Evolutionary conservation across 2,329 filamentous ascomycete genomes (phyloP).

Genomic region (Cercospora sesami): DNA sequence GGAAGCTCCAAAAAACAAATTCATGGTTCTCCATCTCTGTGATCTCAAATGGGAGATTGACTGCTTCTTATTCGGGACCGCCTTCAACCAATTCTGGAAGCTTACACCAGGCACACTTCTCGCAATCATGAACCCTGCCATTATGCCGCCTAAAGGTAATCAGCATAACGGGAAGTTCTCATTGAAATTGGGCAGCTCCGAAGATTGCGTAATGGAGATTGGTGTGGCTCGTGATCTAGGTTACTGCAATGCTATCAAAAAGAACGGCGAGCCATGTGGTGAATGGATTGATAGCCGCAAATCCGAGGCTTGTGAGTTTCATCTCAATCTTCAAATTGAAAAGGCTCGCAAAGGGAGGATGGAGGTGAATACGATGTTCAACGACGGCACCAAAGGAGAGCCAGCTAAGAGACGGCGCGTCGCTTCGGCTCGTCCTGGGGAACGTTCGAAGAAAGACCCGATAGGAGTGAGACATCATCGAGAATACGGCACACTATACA

Average conservation of each 20-base stretch:
- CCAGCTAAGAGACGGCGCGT: conserved; percentile 17
- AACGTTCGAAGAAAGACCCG: conserved; percentile 36
- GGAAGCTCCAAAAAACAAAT: conserved; percentile 66
- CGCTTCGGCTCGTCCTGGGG: conserved; percentile 16
- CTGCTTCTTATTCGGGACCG: conserved; percentile 85
- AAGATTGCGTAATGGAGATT: conserved; percentile 87
- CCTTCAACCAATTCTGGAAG: conserved; percentile 92
- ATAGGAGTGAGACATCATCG: conserved; percentile 54
- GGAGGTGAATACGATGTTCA: conserved; percentile 71
- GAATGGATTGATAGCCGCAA: conserved; percentile 85
- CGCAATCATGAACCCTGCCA: conserved; percentile 84
- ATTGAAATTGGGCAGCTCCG: conserved; percentile 78
- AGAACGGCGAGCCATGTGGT: conserved; percentile 77
- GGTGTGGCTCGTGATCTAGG: conserved; percentile 81
- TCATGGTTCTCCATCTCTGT: conserved; percentile 86
- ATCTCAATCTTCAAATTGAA: conserved; percentile 77
- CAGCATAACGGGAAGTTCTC: conserved; percentile 81
- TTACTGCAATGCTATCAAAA: conserved; percentile 81
- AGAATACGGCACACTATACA: conserved; percentile 54
- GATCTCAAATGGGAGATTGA: conserved; percentile 91
- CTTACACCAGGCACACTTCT: conserved; percentile 87
- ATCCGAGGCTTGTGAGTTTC: conserved; percentile 89
- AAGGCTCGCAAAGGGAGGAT: conserved; percentile 69
- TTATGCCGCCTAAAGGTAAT: conserved; percentile 81
- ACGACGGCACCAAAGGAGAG: conserved; percentile 19